These are phyloP conservation scores for Halteria grandinella DNA, from an alignment of 73 alveolate species.

Conservation along the genomic window DNA sequence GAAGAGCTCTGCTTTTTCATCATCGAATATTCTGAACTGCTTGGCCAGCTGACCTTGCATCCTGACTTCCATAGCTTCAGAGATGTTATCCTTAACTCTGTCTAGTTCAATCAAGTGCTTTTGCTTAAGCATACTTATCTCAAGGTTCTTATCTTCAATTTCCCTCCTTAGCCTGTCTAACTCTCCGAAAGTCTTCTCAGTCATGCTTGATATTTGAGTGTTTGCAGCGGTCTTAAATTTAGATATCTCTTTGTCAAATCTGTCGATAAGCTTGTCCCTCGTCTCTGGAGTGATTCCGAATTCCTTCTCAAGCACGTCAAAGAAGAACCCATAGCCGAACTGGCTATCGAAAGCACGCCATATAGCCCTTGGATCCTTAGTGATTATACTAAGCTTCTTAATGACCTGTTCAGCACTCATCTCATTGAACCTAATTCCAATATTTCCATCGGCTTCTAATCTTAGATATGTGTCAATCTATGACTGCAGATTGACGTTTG, in stretches of 20 bases:
- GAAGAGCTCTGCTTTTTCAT: slow-evolving; percentile 61
- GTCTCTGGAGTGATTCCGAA: slow-evolving; percentile 64
- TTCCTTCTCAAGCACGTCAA: slow-evolving; percentile 42
- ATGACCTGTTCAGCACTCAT: slow-evolving; percentile 58
- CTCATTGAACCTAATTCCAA: slow-evolving; percentile 47
- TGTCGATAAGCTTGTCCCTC: slow-evolving; percentile 35
- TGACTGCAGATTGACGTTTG: slow-evolving; percentile 17
- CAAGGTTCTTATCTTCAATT: slow-evolving; percentile 43
- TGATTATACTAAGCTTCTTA: slow-evolving; percentile 53
- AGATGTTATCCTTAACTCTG: slow-evolving; percentile 22
- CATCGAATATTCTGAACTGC: slow-evolving; percentile 52
- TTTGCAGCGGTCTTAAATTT: slow-evolving; percentile 25
- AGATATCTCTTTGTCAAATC: slow-evolving; percentile 40
- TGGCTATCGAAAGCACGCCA: slow-evolving; percentile 57
- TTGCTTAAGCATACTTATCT: slow-evolving; percentile 16
- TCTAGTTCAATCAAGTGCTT: slow-evolving; percentile 30
- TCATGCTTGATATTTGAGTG: slow-evolving; percentile 15
- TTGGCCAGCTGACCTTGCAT: slow-evolving; percentile 31
- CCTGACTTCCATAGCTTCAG: slow-evolving; percentile 42
- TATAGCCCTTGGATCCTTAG: slow-evolving; percentile 44
- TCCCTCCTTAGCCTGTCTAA: slow-evolving; percentile 24
- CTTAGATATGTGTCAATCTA: slow-evolving; percentile 3
- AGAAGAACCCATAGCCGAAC: slow-evolving; percentile 61
- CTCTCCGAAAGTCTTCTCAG: slow-evolving; percentile 38
- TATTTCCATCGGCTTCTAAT: slow-evolving; percentile 46